Evolutionary conservation across 192 early-diverging fungal species (phyloP), one percentile per base, ranked within the genome.

Genomic region (Rhizoclosmatium globosum): DNA sequence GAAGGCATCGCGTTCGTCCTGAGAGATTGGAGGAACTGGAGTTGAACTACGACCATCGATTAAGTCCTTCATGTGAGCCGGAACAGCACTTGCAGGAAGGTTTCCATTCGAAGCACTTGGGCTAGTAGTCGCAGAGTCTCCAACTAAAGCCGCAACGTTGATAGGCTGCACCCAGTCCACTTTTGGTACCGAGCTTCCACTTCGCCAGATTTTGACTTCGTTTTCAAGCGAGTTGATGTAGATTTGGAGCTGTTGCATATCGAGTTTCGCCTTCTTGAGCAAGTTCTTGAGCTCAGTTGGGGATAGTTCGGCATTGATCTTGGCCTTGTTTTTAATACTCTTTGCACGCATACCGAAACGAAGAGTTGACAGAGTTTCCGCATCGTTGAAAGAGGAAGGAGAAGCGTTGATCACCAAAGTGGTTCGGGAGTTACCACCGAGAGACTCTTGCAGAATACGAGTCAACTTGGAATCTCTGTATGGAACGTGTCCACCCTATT

Each of bases 321-420:
- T 97, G 83, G 98, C 97, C 90, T 99, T 99, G 91, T 99, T 99
- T 92, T 98, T 98, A 86, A 99, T 99, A 73, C 94, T 93, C 89
- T 99, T 99, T 67, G 98, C 98, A 79, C 96, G 91, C 89, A 96
- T 96, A 83, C 98, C 98, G 82, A 99, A 99, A 44, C 97, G 89
- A 65, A 99, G 86, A 1, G 97, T 99, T 61, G 93, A 89, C 6
- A 99, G 82, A 0, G 97, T 99, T 87, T 99, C 98, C 7, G 93
- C 91, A 80, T 96, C 96, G 83, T 99, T 99, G 81, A 94, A 99
- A 15, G 96, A 96, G 3, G 94, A 95, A 4, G 98, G 98, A 17
- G 97, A 99, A 85, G 94, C 95, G 85, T 98, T 99, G 89, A 99
- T 98, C 75, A 99, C 98, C 17, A 99, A 86, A 13, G 98, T 99